Evolutionary conservation across 2,329 filamentous ascomycete genomes (phyloP).

Genomic region (Alternaria arbusti): DNA sequence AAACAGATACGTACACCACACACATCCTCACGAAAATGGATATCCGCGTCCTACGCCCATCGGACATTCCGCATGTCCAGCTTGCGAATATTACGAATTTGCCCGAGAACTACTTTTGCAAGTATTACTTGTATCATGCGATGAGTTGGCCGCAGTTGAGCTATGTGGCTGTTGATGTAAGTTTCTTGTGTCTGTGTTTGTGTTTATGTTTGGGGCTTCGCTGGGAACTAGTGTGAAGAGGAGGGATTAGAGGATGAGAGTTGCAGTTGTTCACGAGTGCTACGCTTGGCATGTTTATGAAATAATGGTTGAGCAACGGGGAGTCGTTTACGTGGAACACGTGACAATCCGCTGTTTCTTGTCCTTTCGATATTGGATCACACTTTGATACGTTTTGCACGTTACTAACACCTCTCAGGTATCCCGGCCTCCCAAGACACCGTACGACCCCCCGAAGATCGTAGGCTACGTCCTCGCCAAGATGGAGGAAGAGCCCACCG

Average conservation of each 20-base stretch:
- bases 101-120: conserved; percentile 99
- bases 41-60: conserved; percentile 83
- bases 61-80: conserved; percentile 90
- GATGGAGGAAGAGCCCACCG: conserved; percentile 97
- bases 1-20: not conserved
- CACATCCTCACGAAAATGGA: conserved; percentile 65
- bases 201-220: not conserved
- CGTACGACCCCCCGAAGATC: conserved; percentile 93
- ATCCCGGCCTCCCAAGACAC: conserved; percentile 75
- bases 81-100: conserved; percentile 99
- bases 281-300: too few species aligned
- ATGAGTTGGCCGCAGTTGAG: conserved; percentile 97
- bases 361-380: not conserved
- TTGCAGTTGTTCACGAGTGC: too few species aligned
- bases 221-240: not conserved
- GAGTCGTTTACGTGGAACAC: not conserved
- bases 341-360: not conserved
- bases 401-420: conserved; percentile 53
- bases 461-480: conserved; percentile 99
- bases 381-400: not conserved
- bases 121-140: conserved; percentile 99
- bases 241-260: not conserved
- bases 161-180: conserved; percentile 88
- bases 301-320: not conserved
- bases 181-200: conserved; percentile 20